Evolutionary conservation across 2,329 filamentous ascomycete genomes (phyloP), one percentile per base, ranked within the genome.

Genomic region (Stemphylium vesicarium): DNA sequence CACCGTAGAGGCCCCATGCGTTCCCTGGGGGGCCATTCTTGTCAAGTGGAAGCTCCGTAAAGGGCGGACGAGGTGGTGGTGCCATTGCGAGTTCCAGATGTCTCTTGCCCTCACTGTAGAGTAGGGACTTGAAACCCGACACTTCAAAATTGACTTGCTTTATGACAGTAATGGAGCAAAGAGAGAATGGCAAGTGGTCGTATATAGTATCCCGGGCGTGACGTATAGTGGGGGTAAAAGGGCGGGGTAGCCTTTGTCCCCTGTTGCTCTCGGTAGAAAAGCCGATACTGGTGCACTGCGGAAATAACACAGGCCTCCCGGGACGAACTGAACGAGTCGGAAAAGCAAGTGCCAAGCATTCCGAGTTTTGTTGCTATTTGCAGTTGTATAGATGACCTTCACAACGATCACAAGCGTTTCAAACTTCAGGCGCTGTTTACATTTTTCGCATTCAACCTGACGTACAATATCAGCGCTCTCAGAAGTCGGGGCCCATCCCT

Each of bases 1-100:
- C 64, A 2, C 82, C 83, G 57, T 82, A 85, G 4, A 84, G 77
- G 0, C 82, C 82, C 84, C 84, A 86, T 5, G 84, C 81, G 52
- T 85, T 85, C 7, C 81, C 80, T 2, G 70, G 75, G 6, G 82
- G 82, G 0, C 81, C 82, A 51, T 76, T 68, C 41, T 80, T 79
- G 51, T 78, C 76, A 1, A 85, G 75, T 0, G 82, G 82, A 0
- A 85, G 78, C 3, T 77, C 71, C 6, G 79, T 71, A 56, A 83
- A 84, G 1, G 72, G 68, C 2, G 73, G 73, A 2, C 72, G 64
- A 11, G 56, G 41, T 24, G 60, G 57, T 35, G 66, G 64, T 26
- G 63, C 36, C 61, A 66, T 66, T 29, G 31, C 26, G 18, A 15
- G n/a, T 47, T n/a, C n/a, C n/a, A n/a, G n/a, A 41, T 9, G 9